These are phyloP conservation scores for Chaetomium fimeti DNA, from an alignment of 495 filamentous ascomycete genomes.

Conservation along the genomic window DNA sequence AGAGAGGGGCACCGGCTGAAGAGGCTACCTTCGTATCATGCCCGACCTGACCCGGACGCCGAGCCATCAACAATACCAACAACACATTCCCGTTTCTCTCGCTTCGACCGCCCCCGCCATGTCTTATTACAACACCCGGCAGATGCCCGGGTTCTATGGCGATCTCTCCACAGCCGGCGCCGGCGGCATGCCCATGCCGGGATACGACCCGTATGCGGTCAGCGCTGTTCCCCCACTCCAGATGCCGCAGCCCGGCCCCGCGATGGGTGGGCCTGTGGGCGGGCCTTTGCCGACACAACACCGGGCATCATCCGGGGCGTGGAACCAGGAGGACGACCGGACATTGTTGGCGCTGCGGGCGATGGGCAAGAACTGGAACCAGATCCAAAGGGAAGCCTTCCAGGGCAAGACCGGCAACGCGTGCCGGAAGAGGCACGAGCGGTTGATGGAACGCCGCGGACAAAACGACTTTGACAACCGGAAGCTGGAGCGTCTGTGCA, in stretches of 20 bases:
- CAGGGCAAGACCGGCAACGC: constrained; percentile 72
- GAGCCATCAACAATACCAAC: constrained; percentile 37
- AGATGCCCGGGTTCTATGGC: constrained; percentile 33
- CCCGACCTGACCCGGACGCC: constrained; percentile 36
- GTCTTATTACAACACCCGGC: constrained; percentile 35
- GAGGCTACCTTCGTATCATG: constrained; percentile 27
- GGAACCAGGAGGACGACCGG: constrained; percentile 64
- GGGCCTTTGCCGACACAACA: constrained; percentile 40
- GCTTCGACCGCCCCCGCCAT: constrained; percentile 26
- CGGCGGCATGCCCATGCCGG: constrained; percentile 30
- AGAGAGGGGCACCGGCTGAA: constrained; percentile 18
- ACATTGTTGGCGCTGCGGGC: constrained; percentile 60
- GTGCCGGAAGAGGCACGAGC: constrained; percentile 74
- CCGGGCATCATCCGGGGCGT: constrained; percentile 56
- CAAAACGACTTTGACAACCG: constrained; percentile 66
- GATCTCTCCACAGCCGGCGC: constrained; percentile 30
- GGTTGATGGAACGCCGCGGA: constrained; percentile 65
- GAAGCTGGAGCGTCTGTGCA: constrained; percentile 63
- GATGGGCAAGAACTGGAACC: constrained; percentile 67
- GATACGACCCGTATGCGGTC: constrained; percentile 43
- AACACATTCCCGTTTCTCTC: constrained; percentile 28
- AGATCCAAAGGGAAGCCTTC: constrained; percentile 67
- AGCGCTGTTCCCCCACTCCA: constrained; percentile 38
- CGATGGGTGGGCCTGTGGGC: constrained; percentile 37
- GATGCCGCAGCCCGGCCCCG: constrained; percentile 31